Conservation (phyloP, 768 basidiomycete genomes). For the Mycena chlorophos region DNA sequence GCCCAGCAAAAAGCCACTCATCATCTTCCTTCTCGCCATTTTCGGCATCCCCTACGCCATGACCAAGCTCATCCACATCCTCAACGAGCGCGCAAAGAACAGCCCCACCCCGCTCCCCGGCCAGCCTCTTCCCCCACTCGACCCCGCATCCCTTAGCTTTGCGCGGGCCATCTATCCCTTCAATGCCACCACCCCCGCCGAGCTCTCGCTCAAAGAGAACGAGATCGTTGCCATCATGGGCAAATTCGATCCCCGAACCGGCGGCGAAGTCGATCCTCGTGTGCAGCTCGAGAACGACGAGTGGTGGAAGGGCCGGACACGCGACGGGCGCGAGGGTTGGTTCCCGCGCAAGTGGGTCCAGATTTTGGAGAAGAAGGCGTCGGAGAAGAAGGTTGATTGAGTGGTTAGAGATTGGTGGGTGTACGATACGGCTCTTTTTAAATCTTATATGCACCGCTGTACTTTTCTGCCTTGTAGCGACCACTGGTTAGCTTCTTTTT, state of each 20-base stretch:
- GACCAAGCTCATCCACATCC: slow-evolving; percentile 80
- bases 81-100: slow-evolving; percentile 65
- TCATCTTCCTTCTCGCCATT: slow-evolving; percentile 91
- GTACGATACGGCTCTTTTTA: not conserved
- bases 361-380: slow-evolving; percentile 52
- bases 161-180: slow-evolving; percentile 83
- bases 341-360: slow-evolving; percentile 92
- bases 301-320: slow-evolving; percentile 94
- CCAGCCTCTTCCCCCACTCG: slow-evolving; percentile 56
- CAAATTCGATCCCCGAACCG: slow-evolving; percentile 70
- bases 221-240: slow-evolving; percentile 93
- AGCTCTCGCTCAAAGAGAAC: slow-evolving; percentile 80
- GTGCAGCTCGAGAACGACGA: slow-evolving; percentile 63
- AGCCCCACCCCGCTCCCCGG: slow-evolving; percentile 41
- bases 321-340: slow-evolving; percentile 92
- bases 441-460: not conserved
- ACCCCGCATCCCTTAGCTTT: slow-evolving; percentile 81
- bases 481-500: too few relatives aligned
- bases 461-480: too few relatives aligned
- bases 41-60: slow-evolving; percentile 93
- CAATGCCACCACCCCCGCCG: slow-evolving; percentile 67
- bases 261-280: slow-evolving; percentile 66
- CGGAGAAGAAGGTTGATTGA: slow-evolving; percentile 27
- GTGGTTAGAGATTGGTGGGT: not conserved
- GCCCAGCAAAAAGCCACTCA: slow-evolving; percentile 84